Evolutionary conservation across 768 basidiomycete species (phyloP), one percentile per base, ranked within the genome.

Genomic region (Daedaleopsis nitida): DNA sequence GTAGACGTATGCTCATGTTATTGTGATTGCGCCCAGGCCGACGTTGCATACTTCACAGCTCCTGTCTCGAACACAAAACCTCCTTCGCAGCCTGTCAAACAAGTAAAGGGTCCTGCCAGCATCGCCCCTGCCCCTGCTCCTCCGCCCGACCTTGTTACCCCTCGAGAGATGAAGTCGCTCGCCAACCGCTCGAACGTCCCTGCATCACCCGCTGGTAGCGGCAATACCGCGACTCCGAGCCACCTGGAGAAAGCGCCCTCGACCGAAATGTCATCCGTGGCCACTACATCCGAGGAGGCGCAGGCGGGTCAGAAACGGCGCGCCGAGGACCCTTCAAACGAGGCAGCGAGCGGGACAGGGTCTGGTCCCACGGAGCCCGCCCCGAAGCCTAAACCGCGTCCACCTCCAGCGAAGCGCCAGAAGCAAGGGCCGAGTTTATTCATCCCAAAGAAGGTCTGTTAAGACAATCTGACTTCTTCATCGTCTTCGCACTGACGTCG

Each of bases 371-470:
- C 60, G 19, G 38, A 21, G 23, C 13, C 38, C 16, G 56, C 32
- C 9, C 50, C 56, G 38, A 65, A 65, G 59, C 59, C 66, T 1
- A 69, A 64, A 47, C 63, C 73, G 0, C 71, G 60, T n/a, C 74
- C 65, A 17, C 73, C 68, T 17, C 71, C 70, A 2, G 65, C 16
- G 39, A 79, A 80, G 58, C 77, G 75, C 16, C 72, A 74, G 23
- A 81, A 81, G 63, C 75, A 75, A 65, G 75, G 71, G 14, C 72
- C 77, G 0, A 78, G 63, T 42, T 72, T 89, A 57, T 89, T 90
- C 69, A 88, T 89, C 58, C 87, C 88, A 1, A 88, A 83, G 67
- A 85, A 83, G 59, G 64, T 63, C 32, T 38, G 60, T 32, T 11
- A 10, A 8, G 19, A 13, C 42, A 0, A 1, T 47, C 6, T 5